A percentile compares a stretch with the other conserved stretches of the same genome.
Evolutionary conservation across 2,329 filamentous ascomycete genomes (phyloP).

Genomic region (Phoma herbarum): DNA sequence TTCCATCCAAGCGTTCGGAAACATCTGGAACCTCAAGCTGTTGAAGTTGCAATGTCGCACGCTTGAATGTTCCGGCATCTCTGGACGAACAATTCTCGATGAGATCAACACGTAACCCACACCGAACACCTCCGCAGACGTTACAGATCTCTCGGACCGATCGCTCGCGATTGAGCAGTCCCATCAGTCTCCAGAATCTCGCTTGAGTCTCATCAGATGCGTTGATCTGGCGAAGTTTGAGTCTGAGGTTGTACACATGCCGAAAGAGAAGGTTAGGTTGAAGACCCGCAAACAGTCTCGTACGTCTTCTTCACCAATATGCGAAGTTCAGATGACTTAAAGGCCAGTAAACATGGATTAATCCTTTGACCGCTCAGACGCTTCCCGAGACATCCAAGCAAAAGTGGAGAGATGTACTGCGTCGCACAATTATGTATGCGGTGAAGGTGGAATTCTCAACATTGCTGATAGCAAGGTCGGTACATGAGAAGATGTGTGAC

Average conservation of each 20-base stretch:
- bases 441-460: slow-evolving; percentile 52
- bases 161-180: slow-evolving; percentile 8
- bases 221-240: not conserved
- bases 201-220: not conserved
- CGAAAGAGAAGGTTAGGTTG: not conserved
- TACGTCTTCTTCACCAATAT: not conserved
- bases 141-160: slow-evolving; percentile 8
- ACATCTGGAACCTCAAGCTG: not conserved
- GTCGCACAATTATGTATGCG: slow-evolving; percentile 38
- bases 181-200: not conserved
- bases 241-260: not conserved
- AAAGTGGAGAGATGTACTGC: slow-evolving; percentile 54
- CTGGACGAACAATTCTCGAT: slow-evolving; percentile 8
- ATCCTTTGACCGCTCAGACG: slow-evolving; percentile 42
- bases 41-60: slow-evolving; percentile 2
- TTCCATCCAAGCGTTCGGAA: no score
- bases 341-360: not conserved
- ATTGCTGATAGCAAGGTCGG: slow-evolving; percentile 52
- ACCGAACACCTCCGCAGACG: not conserved
- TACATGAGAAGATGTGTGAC: slow-evolving; percentile 57
- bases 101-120: slow-evolving; percentile 7
- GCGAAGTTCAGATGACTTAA: not conserved
- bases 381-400: slow-evolving; percentile 52
- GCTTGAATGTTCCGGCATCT: slow-evolving; percentile 14
- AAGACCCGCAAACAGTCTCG: not conserved